Evolutionary conservation across 257 asterid genomes (phyloP).

Genomic region (Salvia hispanica): DNA sequence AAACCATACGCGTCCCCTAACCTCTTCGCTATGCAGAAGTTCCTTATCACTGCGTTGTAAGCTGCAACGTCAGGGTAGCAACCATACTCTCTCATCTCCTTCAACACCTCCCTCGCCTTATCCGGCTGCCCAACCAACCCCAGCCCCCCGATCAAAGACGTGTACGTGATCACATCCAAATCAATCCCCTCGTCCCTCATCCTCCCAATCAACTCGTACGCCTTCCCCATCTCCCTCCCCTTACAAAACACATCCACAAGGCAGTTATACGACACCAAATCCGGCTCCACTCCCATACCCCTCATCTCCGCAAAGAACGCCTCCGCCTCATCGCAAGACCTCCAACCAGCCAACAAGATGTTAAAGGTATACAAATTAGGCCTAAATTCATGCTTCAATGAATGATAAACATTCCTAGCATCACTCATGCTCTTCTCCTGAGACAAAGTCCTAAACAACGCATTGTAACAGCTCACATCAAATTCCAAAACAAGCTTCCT

Average conservation of each 20-base stretch:
- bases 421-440: conserved; percentile 91
- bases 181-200: conserved; percentile 72
- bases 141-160: conserved; percentile 84
- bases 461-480: conserved; percentile 68
- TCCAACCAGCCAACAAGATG: conserved; percentile 87
- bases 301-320: conserved; percentile 69
- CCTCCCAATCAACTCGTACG: conserved; percentile 49
- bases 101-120: conserved; percentile 78
- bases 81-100: conserved; percentile 89
- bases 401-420: conserved; percentile 81
- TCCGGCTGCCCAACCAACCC: conserved; percentile 91
- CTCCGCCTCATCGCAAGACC: conserved; percentile 72
- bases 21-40: conserved; percentile 89
- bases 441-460: conserved; percentile 74
- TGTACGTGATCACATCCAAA: conserved; percentile 81
- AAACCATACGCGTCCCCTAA: conserved; percentile 57
- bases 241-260: conserved; percentile 87
- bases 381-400: conserved; percentile 69
- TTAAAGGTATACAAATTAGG: conserved; percentile 81
- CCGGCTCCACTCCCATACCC: conserved; percentile 73
- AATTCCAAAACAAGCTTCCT: conserved; percentile 57
- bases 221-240: conserved; percentile 75
- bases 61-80: conserved; percentile 90
- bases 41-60: conserved; percentile 79
- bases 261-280: conserved; percentile 81